Conservation (phyloP, 164 flowering plant genomes). For the Magnolia kwangsiensis region DNA sequence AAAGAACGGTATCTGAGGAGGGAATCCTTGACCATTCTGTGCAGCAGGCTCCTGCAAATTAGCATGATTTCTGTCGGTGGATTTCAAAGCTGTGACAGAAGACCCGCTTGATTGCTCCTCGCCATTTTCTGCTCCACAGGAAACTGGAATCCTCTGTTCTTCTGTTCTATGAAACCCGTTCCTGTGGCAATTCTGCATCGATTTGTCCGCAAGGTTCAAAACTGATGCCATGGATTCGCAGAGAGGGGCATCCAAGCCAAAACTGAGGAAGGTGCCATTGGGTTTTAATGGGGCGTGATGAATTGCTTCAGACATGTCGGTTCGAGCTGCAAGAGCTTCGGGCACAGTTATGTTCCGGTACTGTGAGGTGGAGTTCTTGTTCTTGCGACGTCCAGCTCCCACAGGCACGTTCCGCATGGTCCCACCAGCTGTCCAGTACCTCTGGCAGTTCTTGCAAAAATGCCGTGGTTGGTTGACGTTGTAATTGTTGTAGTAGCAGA, state of each 20-base stretch:
- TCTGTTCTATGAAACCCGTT: slow-evolving; percentile 36
- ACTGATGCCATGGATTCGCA: slow-evolving; percentile 61
- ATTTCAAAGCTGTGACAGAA: slow-evolving; percentile 34
- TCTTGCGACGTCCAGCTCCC: slow-evolving; percentile 88
- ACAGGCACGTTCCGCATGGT: slow-evolving; percentile 91
- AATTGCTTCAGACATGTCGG: slow-evolving; percentile 36
- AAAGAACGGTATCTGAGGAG: slow-evolving; percentile 44
- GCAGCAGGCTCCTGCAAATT: slow-evolving; percentile 21
- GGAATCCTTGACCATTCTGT: slow-evolving; percentile 35
- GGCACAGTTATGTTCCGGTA: slow-evolving; percentile 60
- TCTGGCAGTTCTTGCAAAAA: slow-evolving; percentile 81
- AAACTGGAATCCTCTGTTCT: slow-evolving; percentile 26
- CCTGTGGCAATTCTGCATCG: slow-evolving; percentile 23
- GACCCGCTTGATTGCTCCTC: slow-evolving; percentile 53
- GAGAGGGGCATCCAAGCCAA: slow-evolving; percentile 49
- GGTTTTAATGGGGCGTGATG: slow-evolving; percentile 29
- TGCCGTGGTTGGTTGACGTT: slow-evolving; percentile 79
- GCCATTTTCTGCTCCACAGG: slow-evolving; percentile 36
- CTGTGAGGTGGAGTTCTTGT: slow-evolving; percentile 58
- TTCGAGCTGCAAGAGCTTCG: slow-evolving; percentile 45
- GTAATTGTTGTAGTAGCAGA: slow-evolving; percentile 88
- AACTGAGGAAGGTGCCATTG: slow-evolving; percentile 53
- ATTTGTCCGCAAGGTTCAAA: slow-evolving; percentile 40
- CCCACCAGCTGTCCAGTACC: slow-evolving; percentile 92
- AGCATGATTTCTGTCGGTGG: slow-evolving; percentile 23